A percentile compares a stretch with the other conserved stretches of the same genome.
Conservation (phyloP, 257 asterid genomes). For the Primulina eburnea region DNA sequence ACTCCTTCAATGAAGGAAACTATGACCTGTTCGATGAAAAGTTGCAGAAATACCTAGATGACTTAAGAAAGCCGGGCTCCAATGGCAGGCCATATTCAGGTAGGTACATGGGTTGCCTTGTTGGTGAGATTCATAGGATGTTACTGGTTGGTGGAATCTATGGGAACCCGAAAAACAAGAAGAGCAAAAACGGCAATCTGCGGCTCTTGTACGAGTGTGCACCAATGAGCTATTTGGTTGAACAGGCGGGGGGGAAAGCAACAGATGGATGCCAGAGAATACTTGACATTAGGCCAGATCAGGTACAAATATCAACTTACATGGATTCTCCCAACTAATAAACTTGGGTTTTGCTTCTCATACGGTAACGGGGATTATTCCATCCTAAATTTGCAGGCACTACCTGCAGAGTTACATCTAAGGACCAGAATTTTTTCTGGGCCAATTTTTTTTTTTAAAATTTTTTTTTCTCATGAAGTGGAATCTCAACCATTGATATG, state of each 20-base stretch:
- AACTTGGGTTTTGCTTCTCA: background rate
- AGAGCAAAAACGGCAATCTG: constrained; percentile 62
- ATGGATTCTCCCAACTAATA: background rate
- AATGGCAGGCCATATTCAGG: constrained; percentile 75
- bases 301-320: constrained; percentile 28
- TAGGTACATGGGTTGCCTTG: constrained; percentile 71
- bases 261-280: constrained; percentile 58
- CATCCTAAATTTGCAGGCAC: too few species aligned
- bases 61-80: constrained; percentile 66
- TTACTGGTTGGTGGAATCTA: constrained; percentile 72
- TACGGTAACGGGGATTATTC: too few species aligned
- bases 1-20: constrained; percentile 87
- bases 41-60: constrained; percentile 64
- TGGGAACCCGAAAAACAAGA: constrained; percentile 71
- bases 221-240: constrained; percentile 75
- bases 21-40: constrained; percentile 70
- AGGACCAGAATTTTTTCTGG: too few species aligned
- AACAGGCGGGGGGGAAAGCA: constrained; percentile 86
- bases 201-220: constrained; percentile 87
- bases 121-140: constrained; percentile 76
- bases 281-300: constrained; percentile 64
- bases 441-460: too few species aligned
- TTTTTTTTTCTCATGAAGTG: too few species aligned
- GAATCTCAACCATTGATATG: too few species aligned
- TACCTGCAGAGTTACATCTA: too few species aligned